Base-by-base conservation (phyloP, 1,139 yeast genomes). In the Blastobotrys elegans region DNA sequence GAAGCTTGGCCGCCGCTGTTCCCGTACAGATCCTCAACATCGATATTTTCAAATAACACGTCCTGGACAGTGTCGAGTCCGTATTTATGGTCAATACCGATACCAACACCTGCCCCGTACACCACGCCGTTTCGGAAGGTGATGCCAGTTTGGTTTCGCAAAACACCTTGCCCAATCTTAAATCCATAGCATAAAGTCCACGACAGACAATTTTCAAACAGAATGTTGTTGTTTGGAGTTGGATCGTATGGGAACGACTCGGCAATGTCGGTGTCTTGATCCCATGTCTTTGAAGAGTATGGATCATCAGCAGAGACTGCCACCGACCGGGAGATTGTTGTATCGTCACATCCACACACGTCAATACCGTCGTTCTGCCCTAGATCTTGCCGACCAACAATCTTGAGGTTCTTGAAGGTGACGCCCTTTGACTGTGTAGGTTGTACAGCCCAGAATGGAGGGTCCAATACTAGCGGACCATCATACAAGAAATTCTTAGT, bases 381-480 rank as follows among this genome's bases (percentile, higher is more conserved):
- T 4, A 33, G 37, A 33, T 33, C 37, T 18, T 16, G 20, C 13
- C 37, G 20, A 18, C 16, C 16, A 21, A 33, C 22, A 18, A 33
- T 33, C 22, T 33, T 33, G n/a, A 33, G 16, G 16, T 33, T 33
- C 37, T 33, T 18, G 16, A 33, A 33, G 4, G 22, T 10, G 22
- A 33, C 37, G 22, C 16, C 22, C 37, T 33, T 33, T 14, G 37
- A 33, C 16, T 33, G 37, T 6, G 37, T 33, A 14, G 37, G 37
- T 18, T 33, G 37, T 18, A 33, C 37, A 8, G 37, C 37, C 37
- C 37, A 33, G 37, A 33, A 33, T 33, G 37, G 37, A 18, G 22
- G 13, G 22, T 33, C 37, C 13, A 33, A 33, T 7, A 33, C 37
- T 18, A 33, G 22, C 13, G 22, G 20, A 14, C 37, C 37, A 18